These are phyloP conservation scores for Colletotrichum graminicola DNA, from an alignment of 2,329 filamentous ascomycete genomes.

Conservation along the genomic window DNA sequence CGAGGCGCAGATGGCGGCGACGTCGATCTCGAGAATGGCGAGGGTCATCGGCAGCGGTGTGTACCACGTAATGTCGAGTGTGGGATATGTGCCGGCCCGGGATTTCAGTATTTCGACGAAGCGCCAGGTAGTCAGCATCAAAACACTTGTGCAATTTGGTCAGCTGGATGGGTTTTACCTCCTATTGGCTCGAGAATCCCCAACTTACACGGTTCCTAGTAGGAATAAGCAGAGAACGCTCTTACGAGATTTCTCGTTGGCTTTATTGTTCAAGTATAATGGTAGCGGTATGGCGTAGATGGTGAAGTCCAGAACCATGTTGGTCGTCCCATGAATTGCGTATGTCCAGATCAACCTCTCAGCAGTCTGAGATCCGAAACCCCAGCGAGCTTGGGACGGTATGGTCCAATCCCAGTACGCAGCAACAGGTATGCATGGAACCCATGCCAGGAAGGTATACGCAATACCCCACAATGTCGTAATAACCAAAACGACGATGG, in stretches of 20 bases:
- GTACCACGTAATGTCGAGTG: slow-evolving; percentile 53
- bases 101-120: slow-evolving; percentile 48
- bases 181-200: background rate
- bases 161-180: background rate
- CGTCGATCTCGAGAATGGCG: slow-evolving; percentile 51
- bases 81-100: slow-evolving; percentile 50
- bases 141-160: slow-evolving; percentile 5
- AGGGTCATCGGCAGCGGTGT: slow-evolving; percentile 49
- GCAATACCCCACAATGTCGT: slow-evolving; percentile 49
- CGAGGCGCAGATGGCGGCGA: slow-evolving; percentile 38
- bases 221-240: slow-evolving; percentile 49
- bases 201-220: slow-evolving; percentile 50
- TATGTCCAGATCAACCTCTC: slow-evolving; percentile 46
- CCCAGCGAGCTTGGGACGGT: slow-evolving; percentile 43
- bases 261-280: slow-evolving; percentile 47
- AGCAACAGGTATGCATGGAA: slow-evolving; percentile 50
- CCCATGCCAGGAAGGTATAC: slow-evolving; percentile 49
- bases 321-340: slow-evolving; percentile 47
- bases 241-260: slow-evolving; percentile 48
- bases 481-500: slow-evolving; percentile 44
- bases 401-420: slow-evolving; percentile 50
- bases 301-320: slow-evolving; percentile 50
- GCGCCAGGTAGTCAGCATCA: slow-evolving; percentile 48
- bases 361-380: slow-evolving; percentile 47
- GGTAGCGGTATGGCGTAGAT: slow-evolving; percentile 50